Evolutionary conservation across 2,329 filamentous ascomycete genomes (phyloP).

Genomic region (Stemphylium lycopersici): DNA sequence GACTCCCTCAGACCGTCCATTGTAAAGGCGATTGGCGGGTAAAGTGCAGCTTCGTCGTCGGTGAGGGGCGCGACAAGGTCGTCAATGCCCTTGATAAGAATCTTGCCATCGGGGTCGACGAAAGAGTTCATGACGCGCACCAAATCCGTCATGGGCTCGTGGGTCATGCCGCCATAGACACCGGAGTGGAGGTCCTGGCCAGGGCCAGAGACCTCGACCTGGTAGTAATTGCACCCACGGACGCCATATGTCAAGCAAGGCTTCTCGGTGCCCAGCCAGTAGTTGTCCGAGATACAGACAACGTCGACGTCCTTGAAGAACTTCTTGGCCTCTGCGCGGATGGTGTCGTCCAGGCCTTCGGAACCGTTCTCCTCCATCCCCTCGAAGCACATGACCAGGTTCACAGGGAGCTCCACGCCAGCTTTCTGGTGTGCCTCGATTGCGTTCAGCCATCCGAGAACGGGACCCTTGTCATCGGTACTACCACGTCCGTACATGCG

Average conservation of each 20-base stretch:
- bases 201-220: constrained; percentile 85
- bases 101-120: constrained; percentile 89
- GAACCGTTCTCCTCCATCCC: constrained; percentile 99
- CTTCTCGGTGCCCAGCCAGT: constrained; percentile 99
- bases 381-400: constrained; percentile 99
- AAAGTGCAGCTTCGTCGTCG: constrained; percentile 84
- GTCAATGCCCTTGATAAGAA: constrained; percentile 89
- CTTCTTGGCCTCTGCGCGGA: constrained; percentile 86
- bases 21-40: constrained; percentile 87
- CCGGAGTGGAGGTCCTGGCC: constrained; percentile 94
- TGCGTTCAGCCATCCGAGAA: constrained; percentile 95
- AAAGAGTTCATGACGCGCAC: constrained; percentile 80
- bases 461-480: constrained; percentile 97
- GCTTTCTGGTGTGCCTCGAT: constrained; percentile 98
- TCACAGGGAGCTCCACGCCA: constrained; percentile 92
- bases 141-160: constrained; percentile 98
- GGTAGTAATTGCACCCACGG: constrained; percentile 98
- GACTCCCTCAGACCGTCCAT: constrained; percentile 96
- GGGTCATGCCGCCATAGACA: constrained; percentile 93
- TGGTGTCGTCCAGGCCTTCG: constrained; percentile 93
- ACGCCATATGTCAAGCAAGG: constrained; percentile 97
- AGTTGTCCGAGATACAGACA: constrained; percentile 99
- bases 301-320: constrained; percentile 96
- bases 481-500: constrained; percentile 96
- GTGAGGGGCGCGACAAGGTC: constrained; percentile 92